Conservation (phyloP, 192 early-diverging fungal genomes). For the Anaeromyces robustus region DNA sequence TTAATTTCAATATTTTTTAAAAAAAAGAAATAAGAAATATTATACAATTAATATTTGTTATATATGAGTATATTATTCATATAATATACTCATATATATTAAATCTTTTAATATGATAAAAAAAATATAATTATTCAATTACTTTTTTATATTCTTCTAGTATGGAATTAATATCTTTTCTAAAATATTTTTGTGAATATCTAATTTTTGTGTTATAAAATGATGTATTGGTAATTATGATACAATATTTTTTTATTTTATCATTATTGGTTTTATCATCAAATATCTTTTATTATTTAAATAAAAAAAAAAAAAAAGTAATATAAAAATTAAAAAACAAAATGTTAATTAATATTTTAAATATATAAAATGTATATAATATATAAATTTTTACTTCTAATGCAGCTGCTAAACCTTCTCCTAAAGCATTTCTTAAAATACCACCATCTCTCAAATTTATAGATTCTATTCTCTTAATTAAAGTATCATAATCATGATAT, state of each 20-base stretch:
- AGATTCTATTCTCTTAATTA: background rate
- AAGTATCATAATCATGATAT: background rate
- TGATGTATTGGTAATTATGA: background rate
- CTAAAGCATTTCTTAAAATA: background rate
- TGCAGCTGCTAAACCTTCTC: background rate
- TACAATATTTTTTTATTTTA: background rate
- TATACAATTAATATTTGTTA: no score
- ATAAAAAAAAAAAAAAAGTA: no score
- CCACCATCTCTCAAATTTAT: background rate
- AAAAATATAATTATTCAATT: no score
- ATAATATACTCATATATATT: no score
- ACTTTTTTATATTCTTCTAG: background rate
- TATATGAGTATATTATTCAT: no score
- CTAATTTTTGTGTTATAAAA: background rate
- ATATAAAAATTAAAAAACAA: no score
- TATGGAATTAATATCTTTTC: background rate
- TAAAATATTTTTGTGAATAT: background rate
- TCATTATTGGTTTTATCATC: background rate
- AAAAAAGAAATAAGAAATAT: no score
- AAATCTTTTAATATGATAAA: no score
- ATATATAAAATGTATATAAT: no score
- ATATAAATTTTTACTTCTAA: background rate
- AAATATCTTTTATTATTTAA: background rate
- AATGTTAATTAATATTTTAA: no score
- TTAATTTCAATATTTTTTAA: no score